These are phyloP conservation scores for Brassica incana DNA, from an alignment of 345 rosid genomes.

Conservation along the genomic window DNA sequence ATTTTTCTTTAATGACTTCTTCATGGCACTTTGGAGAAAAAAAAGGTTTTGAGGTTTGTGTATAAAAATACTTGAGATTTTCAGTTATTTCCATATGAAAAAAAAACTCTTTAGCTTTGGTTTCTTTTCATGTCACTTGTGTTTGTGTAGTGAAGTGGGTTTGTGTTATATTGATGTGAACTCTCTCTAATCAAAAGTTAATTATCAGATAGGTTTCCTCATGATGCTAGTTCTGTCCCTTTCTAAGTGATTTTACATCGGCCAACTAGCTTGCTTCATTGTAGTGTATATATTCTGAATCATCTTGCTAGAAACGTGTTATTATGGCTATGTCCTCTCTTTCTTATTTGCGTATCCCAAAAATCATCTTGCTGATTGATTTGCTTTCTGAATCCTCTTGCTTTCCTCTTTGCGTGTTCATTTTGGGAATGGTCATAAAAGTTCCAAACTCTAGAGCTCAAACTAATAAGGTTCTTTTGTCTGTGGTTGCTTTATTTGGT, in stretches of 20 bases:
- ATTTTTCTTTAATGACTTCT: conserved; percentile 41
- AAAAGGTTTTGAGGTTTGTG: conserved; percentile 27
- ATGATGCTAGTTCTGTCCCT: conserved; percentile 36
- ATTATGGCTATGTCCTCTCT: conserved; percentile 1
- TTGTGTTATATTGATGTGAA: conserved; percentile 31
- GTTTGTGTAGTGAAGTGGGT: conserved; percentile 32
- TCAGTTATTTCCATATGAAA: neutral
- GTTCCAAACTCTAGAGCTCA: conserved; percentile 14
- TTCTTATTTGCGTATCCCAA: conserved; percentile 16
- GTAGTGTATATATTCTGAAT: conserved; percentile 26
- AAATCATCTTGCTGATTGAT: neutral
- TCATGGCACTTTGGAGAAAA: conserved; percentile 29
- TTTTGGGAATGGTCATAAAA: conserved; percentile 4
- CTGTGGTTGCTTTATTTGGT: conserved; percentile 2
- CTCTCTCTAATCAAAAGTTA: conserved; percentile 21
- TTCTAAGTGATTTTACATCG: conserved; percentile 39
- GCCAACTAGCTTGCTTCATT: conserved; percentile 35
- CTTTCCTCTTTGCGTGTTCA: conserved; percentile 17
- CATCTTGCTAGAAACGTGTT: too few species aligned
- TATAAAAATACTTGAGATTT: conserved; percentile 31
- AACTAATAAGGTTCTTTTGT: conserved; percentile 6
- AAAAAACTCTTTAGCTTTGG: neutral
- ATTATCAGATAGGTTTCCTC: conserved; percentile 26
- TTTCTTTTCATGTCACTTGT: neutral
- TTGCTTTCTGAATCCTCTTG: neutral